Evolutionary conservation across 306 rosid genomes (phyloP).

Genomic region (Dryas octopetala): DNA sequence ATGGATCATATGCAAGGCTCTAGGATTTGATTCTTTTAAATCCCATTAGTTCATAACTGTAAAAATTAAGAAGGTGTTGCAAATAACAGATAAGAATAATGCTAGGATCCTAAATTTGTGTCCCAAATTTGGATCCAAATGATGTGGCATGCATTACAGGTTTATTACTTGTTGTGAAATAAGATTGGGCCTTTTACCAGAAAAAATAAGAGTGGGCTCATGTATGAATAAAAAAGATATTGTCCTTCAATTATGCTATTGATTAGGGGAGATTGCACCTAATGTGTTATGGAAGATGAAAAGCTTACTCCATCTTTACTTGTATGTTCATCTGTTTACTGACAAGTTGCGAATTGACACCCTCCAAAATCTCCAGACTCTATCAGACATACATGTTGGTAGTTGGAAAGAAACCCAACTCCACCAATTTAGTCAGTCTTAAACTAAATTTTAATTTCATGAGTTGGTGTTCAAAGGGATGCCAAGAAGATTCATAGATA

Average conservation of each 20-base stretch:
- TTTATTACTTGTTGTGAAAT: no score
- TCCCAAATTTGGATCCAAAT: no score
- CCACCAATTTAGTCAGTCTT: not conserved
- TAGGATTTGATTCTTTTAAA: constrained; percentile 29
- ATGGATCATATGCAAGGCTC: constrained; percentile 51
- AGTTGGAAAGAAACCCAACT: not conserved
- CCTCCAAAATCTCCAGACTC: constrained; percentile 7
- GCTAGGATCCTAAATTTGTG: no score
- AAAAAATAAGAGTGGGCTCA: no score
- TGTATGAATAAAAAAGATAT: no score
- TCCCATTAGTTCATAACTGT: not conserved
- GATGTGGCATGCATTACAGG: no score
- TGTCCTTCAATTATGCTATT: no score
- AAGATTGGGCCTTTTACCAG: no score
- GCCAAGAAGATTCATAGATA: not conserved
- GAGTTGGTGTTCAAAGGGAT: constrained; percentile 12
- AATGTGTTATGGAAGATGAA: constrained; percentile 13
- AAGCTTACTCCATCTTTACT: constrained; percentile 12
- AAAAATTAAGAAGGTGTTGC: not conserved
- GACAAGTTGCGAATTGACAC: not conserved
- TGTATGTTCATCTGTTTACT: not conserved
- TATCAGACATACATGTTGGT: not conserved
- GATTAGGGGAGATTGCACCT: not conserved
- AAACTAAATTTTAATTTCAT: not conserved
- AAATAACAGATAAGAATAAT: no score